Evolutionary conservation across 305 asterid species (phyloP), one percentile per base, ranked within the genome.

Genomic region (Fraxinus platypoda): DNA sequence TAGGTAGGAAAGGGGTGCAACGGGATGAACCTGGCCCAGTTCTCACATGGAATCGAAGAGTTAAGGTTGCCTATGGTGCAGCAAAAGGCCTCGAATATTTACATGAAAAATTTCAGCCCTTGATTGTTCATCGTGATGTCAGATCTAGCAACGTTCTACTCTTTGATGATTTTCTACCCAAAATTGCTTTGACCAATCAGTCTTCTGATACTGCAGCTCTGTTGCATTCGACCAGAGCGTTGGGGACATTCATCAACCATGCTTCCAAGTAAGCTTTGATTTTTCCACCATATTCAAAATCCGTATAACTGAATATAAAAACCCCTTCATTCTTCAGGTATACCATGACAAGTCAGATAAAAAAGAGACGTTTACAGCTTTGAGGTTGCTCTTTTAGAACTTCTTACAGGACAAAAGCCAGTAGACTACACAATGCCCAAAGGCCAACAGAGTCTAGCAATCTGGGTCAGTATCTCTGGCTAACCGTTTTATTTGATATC

Each of bases 221-320:
- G 43, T 37, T 7, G 43, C 43, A 8, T 37, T 37, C 11, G 43
- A 37, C 43, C 43, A 37, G 43, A 37, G 98, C 92, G 38, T 84
- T 95, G 54, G 98, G 98, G 25, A 93, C 98, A 12, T 95, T 95
- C 30, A 96, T 97, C 54, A 93, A 95, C 87, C 98, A 94, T 80
- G 97, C 97, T 72, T 97, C 98, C 17, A 97, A 94, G 97, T 91
- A 75, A 88, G 90, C 73, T 38, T 76, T 35, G 8, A 25, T 72
- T 46, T 25, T 46, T 89, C 57, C 19, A 15, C 57, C 57, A 15
- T 46, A 19, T 3, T 87, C 33, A 88, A 90, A 21, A 90, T 88
- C 46, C 43, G 43, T 37, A 37, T 37, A 37, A 37, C 43, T 37
- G 43, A 37, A 37, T 37, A 37, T 37, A 37, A 37, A 37, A 37